Percentiles rank a stretch among this genome's conserved stretches.
Conservation (phyloP, 257 asterid genomes). For the Striga asiatica region DNA sequence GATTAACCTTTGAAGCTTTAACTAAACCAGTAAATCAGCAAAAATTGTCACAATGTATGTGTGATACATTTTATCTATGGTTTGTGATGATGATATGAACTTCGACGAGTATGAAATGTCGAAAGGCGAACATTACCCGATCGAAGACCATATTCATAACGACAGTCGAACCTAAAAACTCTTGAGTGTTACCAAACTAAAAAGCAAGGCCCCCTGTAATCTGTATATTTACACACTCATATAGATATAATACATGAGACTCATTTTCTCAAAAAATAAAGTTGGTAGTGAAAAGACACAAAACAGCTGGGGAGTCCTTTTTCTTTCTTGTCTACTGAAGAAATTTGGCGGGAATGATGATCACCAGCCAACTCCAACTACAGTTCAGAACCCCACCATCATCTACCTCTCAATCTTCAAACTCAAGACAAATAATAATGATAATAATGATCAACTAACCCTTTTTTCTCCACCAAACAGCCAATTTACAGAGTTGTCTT, state of each 20-base stretch:
- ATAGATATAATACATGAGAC: background rate
- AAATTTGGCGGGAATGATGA: conserved; percentile 40
- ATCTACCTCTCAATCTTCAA: conserved; percentile 25
- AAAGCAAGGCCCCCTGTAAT: conserved; percentile 6
- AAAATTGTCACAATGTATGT: no score
- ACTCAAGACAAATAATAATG: conserved; percentile 14
- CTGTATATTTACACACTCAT: background rate
- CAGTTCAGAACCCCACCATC: conserved; percentile 54
- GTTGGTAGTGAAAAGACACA: conserved; percentile 24
- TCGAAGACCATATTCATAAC: conserved; percentile 7
- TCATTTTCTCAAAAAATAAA: conserved; percentile 1
- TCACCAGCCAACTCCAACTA: conserved; percentile 70
- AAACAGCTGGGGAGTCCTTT: conserved; percentile 17
- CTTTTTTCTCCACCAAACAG: conserved; percentile 25
- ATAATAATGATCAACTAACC: background rate
- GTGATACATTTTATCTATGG: background rate
- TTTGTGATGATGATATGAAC: background rate
- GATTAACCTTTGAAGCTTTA: no score
- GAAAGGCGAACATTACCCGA: background rate
- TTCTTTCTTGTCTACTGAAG: conserved; percentile 19
- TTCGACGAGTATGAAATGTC: background rate
- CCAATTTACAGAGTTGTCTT: conserved; percentile 15
- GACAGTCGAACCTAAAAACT: conserved; percentile 17
- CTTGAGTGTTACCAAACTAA: conserved; percentile 6
- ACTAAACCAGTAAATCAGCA: no score